Percentiles rank a stretch among this genome's conserved stretches.
Conservation (phyloP, 2,329 filamentous ascomycete species). For the Cordyceps fumosorosea region DNA sequence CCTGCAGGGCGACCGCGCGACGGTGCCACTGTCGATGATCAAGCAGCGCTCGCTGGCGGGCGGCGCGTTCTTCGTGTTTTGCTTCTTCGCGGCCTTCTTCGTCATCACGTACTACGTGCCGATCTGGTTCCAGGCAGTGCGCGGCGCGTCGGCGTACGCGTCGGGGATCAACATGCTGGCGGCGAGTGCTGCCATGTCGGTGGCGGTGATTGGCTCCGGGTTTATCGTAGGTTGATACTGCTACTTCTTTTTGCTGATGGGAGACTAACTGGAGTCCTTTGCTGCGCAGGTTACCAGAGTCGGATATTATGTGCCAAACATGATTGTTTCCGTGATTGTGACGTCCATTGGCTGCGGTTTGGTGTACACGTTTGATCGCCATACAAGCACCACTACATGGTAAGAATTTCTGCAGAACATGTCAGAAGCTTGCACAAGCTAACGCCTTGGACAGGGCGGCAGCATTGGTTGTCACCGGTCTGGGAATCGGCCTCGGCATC, state of each 20-base stretch:
- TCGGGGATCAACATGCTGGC: slow-evolving; percentile 12
- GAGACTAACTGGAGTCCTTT: not conserved
- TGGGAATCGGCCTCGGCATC: slow-evolving; percentile 14
- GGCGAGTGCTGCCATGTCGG: not conserved
- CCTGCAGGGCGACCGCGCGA: slow-evolving; percentile 28
- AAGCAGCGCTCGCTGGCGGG: slow-evolving; percentile 71
- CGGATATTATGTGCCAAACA: slow-evolving; percentile 13
- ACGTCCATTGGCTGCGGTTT: not conserved
- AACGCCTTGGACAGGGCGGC: not conserved
- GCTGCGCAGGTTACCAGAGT: not conserved
- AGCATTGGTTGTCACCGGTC: slow-evolving; percentile 1
- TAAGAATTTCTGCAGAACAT: not conserved
- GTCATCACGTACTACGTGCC: slow-evolving; percentile 25
- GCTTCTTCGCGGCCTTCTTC: slow-evolving; percentile 22
- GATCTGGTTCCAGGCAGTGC: slow-evolving; percentile 40
- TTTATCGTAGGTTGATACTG: not conserved
- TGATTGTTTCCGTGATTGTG: not conserved
- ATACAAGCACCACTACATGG: not conserved
- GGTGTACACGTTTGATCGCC: not conserved
- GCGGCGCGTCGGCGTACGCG: slow-evolving; percentile 18
- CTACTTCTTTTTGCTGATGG: not conserved
- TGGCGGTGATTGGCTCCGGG: not conserved
- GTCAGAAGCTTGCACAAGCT: not conserved
- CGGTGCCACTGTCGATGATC: slow-evolving; percentile 57
- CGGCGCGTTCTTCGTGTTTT: slow-evolving; percentile 25